A percentile compares a stretch with the other conserved stretches of the same genome.
phyloP scores from a whole-genome alignment of 805 yeast genomes.

The Yamadazyma laniorum region DNA sequence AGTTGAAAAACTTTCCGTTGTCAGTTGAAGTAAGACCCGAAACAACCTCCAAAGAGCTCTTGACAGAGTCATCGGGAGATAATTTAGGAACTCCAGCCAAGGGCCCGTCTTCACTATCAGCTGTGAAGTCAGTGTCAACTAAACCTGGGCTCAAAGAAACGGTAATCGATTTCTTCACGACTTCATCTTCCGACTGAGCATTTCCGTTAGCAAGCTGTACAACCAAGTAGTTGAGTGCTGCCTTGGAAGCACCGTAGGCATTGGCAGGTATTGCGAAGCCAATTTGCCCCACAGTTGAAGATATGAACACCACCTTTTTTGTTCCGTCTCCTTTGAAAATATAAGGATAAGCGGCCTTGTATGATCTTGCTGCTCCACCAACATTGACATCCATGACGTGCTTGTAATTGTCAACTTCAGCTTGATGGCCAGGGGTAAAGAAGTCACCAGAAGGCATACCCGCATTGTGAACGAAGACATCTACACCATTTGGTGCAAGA shows the following conservation, averaged over 20 bases:
- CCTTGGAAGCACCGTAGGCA: conserved; percentile 34
- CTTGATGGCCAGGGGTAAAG: background rate
- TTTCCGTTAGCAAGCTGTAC: conserved; percentile 21
- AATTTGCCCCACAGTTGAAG: conserved; percentile 18
- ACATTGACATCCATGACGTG: conserved; percentile 1
- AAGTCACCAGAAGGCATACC: conserved; percentile 14
- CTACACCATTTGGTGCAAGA: conserved; percentile 19
- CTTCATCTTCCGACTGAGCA: background rate
- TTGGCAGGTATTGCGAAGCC: conserved; percentile 19
- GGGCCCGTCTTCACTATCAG: conserved; percentile 17
- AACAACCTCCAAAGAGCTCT: conserved; percentile 2
- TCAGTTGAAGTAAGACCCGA: conserved; percentile 4
- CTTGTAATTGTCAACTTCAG: conserved; percentile 1
- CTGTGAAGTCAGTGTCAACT: conserved; percentile 32
- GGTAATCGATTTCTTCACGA: conserved; percentile 21
- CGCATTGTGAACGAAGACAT: conserved; percentile 29
- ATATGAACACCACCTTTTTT: conserved; percentile 16
- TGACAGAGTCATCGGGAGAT: conserved; percentile 5
- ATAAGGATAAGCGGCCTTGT: conserved; percentile 5
- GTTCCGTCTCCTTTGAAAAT: conserved; percentile 2
- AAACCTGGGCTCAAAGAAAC: conserved; percentile 39
- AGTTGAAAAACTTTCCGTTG: conserved; percentile 6
- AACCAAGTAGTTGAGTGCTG: conserved; percentile 29
- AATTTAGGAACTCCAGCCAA: background rate
- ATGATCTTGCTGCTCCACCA: conserved; percentile 1